A percentile compares a stretch with the other conserved stretches of the same genome.
Evolutionary conservation across 78 protist genomes (phyloP).

Genomic region (Blattamonas nauphoetae): DNA sequence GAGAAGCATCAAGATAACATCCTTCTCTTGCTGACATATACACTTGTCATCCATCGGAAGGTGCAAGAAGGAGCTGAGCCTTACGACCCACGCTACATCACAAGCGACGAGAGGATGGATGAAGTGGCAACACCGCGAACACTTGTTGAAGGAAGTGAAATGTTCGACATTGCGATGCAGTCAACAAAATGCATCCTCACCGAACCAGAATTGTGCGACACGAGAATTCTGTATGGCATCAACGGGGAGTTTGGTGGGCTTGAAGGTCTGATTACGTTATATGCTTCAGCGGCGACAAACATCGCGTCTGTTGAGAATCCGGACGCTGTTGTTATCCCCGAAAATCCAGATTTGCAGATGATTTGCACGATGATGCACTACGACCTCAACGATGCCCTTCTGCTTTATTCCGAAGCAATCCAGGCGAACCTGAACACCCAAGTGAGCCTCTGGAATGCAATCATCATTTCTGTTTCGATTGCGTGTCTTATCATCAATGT

Average conservation of each 20-base stretch:
- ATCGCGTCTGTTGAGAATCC: neutral
- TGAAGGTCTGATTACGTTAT: neutral
- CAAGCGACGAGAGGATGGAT: neutral
- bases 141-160: neutral
- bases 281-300: neutral
- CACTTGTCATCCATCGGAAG: neutral
- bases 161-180: neutral
- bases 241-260: neutral
- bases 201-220: neutral
- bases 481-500: too few species aligned
- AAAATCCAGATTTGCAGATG: neutral
- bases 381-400: neutral
- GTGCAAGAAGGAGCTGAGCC: neutral
- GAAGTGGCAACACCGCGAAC: neutral
- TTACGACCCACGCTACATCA: neutral
- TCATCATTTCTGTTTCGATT: neutral
- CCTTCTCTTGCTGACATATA: neutral
- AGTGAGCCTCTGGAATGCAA: neutral
- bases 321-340: neutral
- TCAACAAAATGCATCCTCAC: neutral
- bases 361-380: neutral
- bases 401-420: neutral
- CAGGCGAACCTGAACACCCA: neutral
- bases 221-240: neutral
- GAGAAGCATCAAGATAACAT: neutral